Conservation (phyloP, 768 basidiomycete species). For the Pulveroboletus sp. region DNA sequence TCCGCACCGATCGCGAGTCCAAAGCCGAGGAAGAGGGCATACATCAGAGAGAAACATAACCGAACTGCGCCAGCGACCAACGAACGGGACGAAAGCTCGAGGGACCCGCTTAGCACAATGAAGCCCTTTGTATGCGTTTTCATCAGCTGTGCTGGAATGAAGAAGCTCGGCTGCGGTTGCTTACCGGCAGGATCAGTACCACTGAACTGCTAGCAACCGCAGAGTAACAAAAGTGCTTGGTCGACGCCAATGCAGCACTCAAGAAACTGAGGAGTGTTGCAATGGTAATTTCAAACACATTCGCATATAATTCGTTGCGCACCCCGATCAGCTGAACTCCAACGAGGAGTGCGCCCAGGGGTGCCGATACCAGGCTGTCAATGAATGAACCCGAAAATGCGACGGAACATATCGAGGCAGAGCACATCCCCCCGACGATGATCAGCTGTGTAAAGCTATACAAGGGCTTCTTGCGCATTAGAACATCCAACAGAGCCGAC, state of each 20-base stretch:
- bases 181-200: slow-evolving; percentile 74
- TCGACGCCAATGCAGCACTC: slow-evolving; percentile 67
- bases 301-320: slow-evolving; percentile 73
- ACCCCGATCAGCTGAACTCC: slow-evolving; percentile 66
- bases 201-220: slow-evolving; percentile 74
- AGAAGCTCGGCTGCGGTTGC: slow-evolving; percentile 13
- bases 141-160: not conserved
- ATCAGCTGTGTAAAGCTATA: slow-evolving; percentile 61
- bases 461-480: slow-evolving; percentile 65
- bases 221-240: slow-evolving; percentile 73
- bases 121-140: slow-evolving; percentile 42
- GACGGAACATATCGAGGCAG: slow-evolving; percentile 67
- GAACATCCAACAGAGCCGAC: slow-evolving; percentile 57
- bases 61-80: slow-evolving; percentile 83
- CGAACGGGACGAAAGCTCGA: slow-evolving; percentile 77
- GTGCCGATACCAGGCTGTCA: slow-evolving; percentile 68
- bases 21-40: slow-evolving; percentile 75
- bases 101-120: slow-evolving; percentile 65
- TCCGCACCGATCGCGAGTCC: slow-evolving; percentile 79
- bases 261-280: slow-evolving; percentile 78
- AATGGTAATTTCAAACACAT: slow-evolving; percentile 81
- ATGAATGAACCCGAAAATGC: slow-evolving; percentile 75
- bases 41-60: slow-evolving; percentile 74
- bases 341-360: slow-evolving; percentile 72
- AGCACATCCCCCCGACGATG: slow-evolving; percentile 74